Evolutionary conservation across 345 rosid species (phyloP).

Genomic region (Boechera divaricarpa): DNA sequence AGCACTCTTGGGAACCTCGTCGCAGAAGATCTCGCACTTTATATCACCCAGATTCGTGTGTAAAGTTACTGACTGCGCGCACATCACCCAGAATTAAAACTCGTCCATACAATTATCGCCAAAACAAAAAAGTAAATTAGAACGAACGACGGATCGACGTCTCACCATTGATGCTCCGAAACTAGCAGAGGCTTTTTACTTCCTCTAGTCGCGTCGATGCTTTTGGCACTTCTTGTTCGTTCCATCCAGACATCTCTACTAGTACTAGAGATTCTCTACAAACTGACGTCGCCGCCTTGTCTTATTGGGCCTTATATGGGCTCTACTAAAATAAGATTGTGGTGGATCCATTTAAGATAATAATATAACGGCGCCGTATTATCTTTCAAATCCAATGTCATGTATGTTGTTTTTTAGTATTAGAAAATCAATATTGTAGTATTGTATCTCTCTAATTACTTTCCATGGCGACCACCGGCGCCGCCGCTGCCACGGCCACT

Average conservation of each 20-base stretch:
- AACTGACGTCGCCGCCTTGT: neutral
- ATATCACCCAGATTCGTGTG: slow-evolving; percentile 98
- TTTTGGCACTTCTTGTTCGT: slow-evolving; percentile 13
- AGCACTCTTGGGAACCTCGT: slow-evolving; percentile 89
- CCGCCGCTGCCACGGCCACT: slow-evolving; percentile 17
- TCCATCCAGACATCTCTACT: neutral
- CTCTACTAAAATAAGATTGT: neutral
- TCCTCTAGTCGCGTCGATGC: slow-evolving; percentile 4
- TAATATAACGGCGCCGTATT: neutral
- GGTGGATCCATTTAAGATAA: neutral
- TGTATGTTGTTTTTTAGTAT: neutral
- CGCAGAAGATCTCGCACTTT: slow-evolving; percentile 96
- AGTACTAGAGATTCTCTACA: neutral
- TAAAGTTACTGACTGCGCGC: slow-evolving; percentile 83
- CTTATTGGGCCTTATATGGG: slow-evolving; percentile 24
- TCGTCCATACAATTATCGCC: neutral
- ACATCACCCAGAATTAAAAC: too few species aligned
- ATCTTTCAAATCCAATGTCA: neutral
- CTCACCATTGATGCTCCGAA: slow-evolving; percentile 40
- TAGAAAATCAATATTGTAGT: neutral
- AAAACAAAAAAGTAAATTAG: neutral
- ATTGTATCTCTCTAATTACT: neutral
- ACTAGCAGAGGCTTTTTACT: slow-evolving; percentile 9
- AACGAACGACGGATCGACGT: neutral
- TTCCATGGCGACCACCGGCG: slow-evolving; percentile 43